Evolutionary conservation across 805 yeast species (phyloP), one percentile per base, ranked within the genome.

Genomic region (Lipomyces yamadae): DNA sequence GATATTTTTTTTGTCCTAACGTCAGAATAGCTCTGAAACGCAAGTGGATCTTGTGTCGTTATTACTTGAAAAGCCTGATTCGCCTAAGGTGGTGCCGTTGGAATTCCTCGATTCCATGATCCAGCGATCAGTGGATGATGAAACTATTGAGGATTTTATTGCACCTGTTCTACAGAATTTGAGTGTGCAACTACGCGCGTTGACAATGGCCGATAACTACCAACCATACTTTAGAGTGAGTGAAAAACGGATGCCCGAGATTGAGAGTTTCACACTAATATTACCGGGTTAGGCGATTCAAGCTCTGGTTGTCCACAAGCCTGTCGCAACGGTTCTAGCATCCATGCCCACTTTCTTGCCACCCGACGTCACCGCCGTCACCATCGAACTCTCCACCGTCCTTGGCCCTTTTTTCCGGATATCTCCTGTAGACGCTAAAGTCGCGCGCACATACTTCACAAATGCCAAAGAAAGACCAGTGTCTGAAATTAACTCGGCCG

Each of bases 341-440:
- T 79, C 70, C 78, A 87, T 53, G 84, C 86, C 58, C 82, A 82
- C 0, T 88, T 89, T 74, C 77, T 78, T 73, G 81, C 85, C 82
- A 0, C 81, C 81, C 6, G 77, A 81, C 60, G 70, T 76, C 13
- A 78, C 83, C 10, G 85, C 89, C 0, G 77, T 83, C 18, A 82
- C 83, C 57, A 84, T 84, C 73, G 96, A 90, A 73, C 78, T 79
- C 15, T 80, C 81, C 32, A 85, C 97, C 0, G 77, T 91, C 18
- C 78, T 94, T 63, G 98, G 98, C 2, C 89, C 96, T 6, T 81
- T 92, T 37, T 83, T 91, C 63, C 81, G 88, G 65, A 78, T 92
- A 30, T 90, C 97, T 0, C 97, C 97, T 0, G 78, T 92, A 58
- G 82, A 85, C 58, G 81, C 62, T n/a, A 62, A 67, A 33, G 73